A percentile compares a stretch with the other conserved stretches of the same genome.
phyloP scores from a whole-genome alignment of 495 filamentous ascomycete species.

The Pyrenopolyporus hunteri region DNA sequence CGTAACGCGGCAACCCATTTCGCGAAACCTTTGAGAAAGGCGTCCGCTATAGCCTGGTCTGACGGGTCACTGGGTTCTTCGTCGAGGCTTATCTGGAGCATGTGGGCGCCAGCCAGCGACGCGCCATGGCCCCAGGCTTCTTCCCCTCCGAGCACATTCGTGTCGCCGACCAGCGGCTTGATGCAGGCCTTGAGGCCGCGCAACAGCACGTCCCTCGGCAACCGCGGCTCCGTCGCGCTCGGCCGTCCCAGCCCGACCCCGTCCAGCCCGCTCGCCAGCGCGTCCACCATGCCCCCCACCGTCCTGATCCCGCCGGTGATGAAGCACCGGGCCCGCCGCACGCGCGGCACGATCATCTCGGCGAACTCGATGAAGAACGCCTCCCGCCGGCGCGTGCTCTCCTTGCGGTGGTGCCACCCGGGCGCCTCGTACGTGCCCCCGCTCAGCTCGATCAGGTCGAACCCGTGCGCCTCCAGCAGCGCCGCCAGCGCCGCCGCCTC shows the following conservation, averaged over 20 bases:
- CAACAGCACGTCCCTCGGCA: conserved; percentile 58
- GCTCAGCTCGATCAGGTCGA: conserved; percentile 70
- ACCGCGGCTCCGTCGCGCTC: conserved; percentile 56
- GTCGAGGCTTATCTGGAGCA: conserved; percentile 59
- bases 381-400: conserved; percentile 63
- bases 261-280: conserved; percentile 58
- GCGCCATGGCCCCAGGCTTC: conserved; percentile 22
- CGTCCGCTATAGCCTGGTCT: conserved; percentile 8
- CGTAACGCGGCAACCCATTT: conserved; percentile 19
- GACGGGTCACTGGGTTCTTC: conserved; percentile 57
- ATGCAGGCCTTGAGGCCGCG: conserved; percentile 53
- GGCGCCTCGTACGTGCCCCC: conserved; percentile 68
- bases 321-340: conserved; percentile 61
- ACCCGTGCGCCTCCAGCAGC: conserved; percentile 58
- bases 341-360: conserved; percentile 60
- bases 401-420: conserved; percentile 58
- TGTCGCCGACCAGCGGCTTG: conserved; percentile 37
- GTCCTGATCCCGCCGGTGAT: conserved; percentile 69
- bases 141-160: conserved; percentile 18
- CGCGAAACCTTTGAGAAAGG: conserved; percentile 23
- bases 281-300: conserved; percentile 65
- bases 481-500: conserved; percentile 62
- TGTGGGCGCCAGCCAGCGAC: conserved; percentile 31
- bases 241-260: conserved; percentile 64
- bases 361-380: conserved; percentile 73